Conservation (phyloP, 306 rosid species). For the Sindora glabra region DNA sequence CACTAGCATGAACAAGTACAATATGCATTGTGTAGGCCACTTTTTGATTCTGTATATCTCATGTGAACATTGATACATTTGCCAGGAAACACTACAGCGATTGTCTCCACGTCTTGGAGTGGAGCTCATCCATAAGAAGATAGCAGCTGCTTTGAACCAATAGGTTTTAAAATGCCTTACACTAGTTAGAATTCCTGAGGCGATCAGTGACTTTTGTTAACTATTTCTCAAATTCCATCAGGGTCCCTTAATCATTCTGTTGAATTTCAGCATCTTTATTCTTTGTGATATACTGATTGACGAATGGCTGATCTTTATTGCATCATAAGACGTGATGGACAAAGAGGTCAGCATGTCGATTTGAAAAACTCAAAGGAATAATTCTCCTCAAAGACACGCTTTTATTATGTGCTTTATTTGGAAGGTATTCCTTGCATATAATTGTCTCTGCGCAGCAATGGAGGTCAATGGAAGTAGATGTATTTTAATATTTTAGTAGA, state of each 20-base stretch:
- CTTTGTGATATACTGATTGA: background rate
- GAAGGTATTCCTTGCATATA: no score
- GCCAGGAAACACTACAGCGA: conserved; percentile 69
- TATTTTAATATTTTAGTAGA: no score
- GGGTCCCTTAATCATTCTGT: background rate
- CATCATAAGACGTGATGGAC: background rate
- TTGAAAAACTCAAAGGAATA: background rate
- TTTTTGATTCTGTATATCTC: conserved; percentile 1
- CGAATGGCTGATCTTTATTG: background rate
- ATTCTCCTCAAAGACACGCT: background rate
- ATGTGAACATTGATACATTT: conserved; percentile 12
- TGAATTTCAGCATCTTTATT: background rate
- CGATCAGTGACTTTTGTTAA: conserved; percentile 1
- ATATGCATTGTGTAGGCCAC: background rate
- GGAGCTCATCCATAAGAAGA: conserved; percentile 77
- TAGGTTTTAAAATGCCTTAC: conserved; percentile 1
- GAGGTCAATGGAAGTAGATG: no score
- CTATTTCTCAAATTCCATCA: background rate
- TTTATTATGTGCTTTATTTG: no score
- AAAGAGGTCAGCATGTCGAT: background rate
- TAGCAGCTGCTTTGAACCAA: conserved; percentile 62
- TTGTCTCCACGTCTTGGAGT: conserved; percentile 84
- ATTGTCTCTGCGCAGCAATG: no score
- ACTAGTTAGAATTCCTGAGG: background rate
- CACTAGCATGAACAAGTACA: background rate